These are phyloP conservation scores for Microascus cirrosus DNA, from an alignment of 2,329 filamentous ascomycete genomes.

Conservation along the genomic window DNA sequence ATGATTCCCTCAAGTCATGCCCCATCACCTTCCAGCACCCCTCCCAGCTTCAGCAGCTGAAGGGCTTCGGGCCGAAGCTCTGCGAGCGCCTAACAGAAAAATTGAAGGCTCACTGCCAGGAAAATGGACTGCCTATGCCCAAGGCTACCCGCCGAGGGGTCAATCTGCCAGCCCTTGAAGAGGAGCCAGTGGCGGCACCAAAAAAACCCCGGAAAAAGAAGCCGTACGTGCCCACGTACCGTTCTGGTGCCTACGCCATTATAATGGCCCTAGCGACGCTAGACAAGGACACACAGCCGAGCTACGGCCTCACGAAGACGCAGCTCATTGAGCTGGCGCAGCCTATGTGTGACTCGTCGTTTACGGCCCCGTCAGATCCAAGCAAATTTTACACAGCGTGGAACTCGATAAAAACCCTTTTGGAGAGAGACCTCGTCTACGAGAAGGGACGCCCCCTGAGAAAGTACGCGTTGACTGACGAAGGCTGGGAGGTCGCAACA, in stretches of 20 bases:
- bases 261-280: slow-evolving; percentile 54
- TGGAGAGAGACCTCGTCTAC: slow-evolving; percentile 63
- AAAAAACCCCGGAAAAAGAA: slow-evolving; percentile 52
- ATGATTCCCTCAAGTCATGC: slow-evolving; percentile 65
- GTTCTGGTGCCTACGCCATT: slow-evolving; percentile 67
- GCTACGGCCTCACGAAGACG: slow-evolving; percentile 51
- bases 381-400: slow-evolving; percentile 69
- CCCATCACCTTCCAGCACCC: slow-evolving; percentile 63
- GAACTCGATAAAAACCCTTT: slow-evolving; percentile 69
- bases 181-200: slow-evolving; percentile 17
- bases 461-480: slow-evolving; percentile 62
- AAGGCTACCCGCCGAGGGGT: slow-evolving; percentile 34
- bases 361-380: slow-evolving; percentile 54
- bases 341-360: slow-evolving; percentile 61
- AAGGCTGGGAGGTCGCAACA: slow-evolving; percentile 64
- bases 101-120: slow-evolving; percentile 47
- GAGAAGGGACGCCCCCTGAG: slow-evolving; percentile 57
- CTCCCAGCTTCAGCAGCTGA: slow-evolving; percentile 60
- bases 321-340: slow-evolving; percentile 61
- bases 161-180: slow-evolving; percentile 19
- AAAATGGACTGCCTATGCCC: slow-evolving; percentile 60
- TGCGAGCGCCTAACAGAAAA: slow-evolving; percentile 57
- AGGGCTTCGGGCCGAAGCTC: slow-evolving; percentile 61
- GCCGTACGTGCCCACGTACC: slow-evolving; percentile 58
- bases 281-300: slow-evolving; percentile 33